Base-by-base conservation (phyloP, 2,329 filamentous ascomycete genomes). In the Penicillium janthinellum region DNA sequence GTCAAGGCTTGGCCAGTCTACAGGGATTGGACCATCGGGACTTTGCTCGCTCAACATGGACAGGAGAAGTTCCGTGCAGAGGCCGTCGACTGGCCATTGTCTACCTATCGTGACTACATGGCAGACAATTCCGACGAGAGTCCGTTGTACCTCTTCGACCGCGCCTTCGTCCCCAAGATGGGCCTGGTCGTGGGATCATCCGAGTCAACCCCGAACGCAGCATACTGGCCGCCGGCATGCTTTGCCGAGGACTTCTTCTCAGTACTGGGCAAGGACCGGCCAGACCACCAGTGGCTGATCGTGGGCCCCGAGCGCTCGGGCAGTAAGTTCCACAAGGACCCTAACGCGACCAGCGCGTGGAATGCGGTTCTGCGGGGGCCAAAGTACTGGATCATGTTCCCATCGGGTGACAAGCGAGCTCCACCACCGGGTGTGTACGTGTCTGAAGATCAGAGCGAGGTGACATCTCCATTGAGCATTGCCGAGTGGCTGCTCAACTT, bases 331-430 rank as follows among this genome's bases (percentile, higher is more conserved):
- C 94, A 98, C 80, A 97, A 97, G 74, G 87, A 88, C 67, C 86
- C 86, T 2, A 88, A 88, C 71, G 85, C 84, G 1, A 88, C 83
- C 17, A 81, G 88, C 68, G 94, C 95, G 0, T 98, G 94, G 95
- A 98, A 98, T 73, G 94, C 93, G 0, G 91, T 97, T 14, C 81
- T 98, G 31, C 87, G 89, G 60, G 95, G 94, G 5, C 86, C 89
- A 37, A 98, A 98, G 73, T 98, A 98, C 81, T 98, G 95, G 94
- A 94, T 98, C 75, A 96, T 98, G 92, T 98, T 98, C 71, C 92
- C 92, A 0, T 89, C 90, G 0, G 86, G 86, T 0, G 74, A 81
- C 1, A 78, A 78, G 17, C 73, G 83, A 5, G 85, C 87, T 0
- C 83, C 88, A 3, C 92, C 95, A 6, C 94, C 94, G 0, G 94